phyloP scores from a whole-genome alignment of 2,329 filamentous ascomycete genomes.

The Immersiporthe knoxdaviesiana region DNA sequence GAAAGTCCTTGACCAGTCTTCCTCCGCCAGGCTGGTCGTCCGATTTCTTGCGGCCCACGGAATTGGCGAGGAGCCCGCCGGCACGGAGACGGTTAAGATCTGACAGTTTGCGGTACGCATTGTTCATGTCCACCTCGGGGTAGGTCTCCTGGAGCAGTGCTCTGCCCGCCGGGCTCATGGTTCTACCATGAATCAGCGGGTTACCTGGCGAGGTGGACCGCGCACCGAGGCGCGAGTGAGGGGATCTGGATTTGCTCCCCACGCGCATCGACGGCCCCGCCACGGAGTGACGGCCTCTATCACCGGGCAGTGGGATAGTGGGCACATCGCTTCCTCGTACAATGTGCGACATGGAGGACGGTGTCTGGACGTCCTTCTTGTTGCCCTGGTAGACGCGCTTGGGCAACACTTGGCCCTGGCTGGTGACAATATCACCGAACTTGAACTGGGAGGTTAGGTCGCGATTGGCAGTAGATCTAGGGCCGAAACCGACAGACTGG shows the following conservation, averaged over 20 bases:
- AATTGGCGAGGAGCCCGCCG: conserved; percentile 63
- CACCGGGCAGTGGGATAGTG: conserved; percentile 50
- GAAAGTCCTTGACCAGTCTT: conserved; percentile 70
- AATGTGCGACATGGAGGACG: conserved; percentile 54
- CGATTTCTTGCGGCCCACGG: conserved; percentile 61
- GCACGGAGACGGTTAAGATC: conserved; percentile 70
- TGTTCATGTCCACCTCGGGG: conserved; percentile 67
- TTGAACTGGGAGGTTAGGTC: conserved; percentile 61
- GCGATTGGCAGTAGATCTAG: conserved; percentile 39
- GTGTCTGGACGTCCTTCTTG: conserved; percentile 39
- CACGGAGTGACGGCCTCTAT: conserved; percentile 47
- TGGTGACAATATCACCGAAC: conserved; percentile 62
- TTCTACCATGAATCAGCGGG: conserved; percentile 37
- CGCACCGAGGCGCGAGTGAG: conserved; percentile 53
- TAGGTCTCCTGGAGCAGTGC: conserved; percentile 59
- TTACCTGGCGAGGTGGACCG: conserved; percentile 52
- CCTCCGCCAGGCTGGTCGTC: conserved; percentile 49
- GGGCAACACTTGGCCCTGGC: conserved; percentile 52
- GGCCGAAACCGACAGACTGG: conserved; percentile 53
- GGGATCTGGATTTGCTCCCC: conserved; percentile 57
- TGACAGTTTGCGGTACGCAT: conserved; percentile 71
- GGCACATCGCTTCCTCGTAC: conserved; percentile 56
- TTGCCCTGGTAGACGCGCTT: conserved; percentile 55
- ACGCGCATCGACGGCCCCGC: conserved; percentile 39
- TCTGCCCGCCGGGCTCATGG: conserved; percentile 44